phyloP scores from a whole-genome alignment of 768 basidiomycete species.

The Mycena albidolilacea region DNA sequence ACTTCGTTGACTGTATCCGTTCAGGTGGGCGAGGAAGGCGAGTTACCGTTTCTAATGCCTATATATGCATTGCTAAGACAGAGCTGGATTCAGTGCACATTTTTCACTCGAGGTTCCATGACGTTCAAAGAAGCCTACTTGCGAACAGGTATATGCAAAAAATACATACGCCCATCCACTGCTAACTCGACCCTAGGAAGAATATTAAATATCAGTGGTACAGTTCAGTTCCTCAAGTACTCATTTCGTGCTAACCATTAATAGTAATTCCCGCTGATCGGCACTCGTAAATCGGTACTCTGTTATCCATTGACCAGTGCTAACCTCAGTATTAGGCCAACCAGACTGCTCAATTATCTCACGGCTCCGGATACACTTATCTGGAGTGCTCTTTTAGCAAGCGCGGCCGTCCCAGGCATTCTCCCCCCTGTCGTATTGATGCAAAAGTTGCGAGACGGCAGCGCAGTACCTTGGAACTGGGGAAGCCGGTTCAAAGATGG shows the following conservation, averaged over 20 bases:
- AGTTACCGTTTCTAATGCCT: slow-evolving; percentile 26
- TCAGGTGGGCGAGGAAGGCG: slow-evolving; percentile 92
- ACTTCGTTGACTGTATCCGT: slow-evolving; percentile 11
- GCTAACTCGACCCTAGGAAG: slow-evolving; percentile 50
- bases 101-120: slow-evolving; percentile 93
- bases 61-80: neutral
- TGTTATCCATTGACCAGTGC: slow-evolving; percentile 1
- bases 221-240: neutral
- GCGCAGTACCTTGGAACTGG: slow-evolving; percentile 93
- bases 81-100: slow-evolving; percentile 70
- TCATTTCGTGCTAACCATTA: neutral
- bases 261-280: slow-evolving; percentile 88
- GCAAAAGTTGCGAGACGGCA: slow-evolving; percentile 89
- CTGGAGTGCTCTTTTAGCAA: slow-evolving; percentile 87
- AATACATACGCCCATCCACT: neutral
- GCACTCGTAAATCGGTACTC: slow-evolving; percentile 73
- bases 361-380: slow-evolving; percentile 95
- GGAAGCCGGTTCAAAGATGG: slow-evolving; percentile 96
- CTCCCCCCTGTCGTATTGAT: slow-evolving; percentile 95
- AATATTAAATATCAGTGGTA: slow-evolving; percentile 88
- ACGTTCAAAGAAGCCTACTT: slow-evolving; percentile 97
- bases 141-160: slow-evolving; percentile 72
- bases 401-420: slow-evolving; percentile 96
- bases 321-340: slow-evolving; percentile 71
- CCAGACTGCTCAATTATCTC: slow-evolving; percentile 95